phyloP scores from a whole-genome alignment of 768 basidiomycete species.

The Xerocomellus dryophilus region DNA sequence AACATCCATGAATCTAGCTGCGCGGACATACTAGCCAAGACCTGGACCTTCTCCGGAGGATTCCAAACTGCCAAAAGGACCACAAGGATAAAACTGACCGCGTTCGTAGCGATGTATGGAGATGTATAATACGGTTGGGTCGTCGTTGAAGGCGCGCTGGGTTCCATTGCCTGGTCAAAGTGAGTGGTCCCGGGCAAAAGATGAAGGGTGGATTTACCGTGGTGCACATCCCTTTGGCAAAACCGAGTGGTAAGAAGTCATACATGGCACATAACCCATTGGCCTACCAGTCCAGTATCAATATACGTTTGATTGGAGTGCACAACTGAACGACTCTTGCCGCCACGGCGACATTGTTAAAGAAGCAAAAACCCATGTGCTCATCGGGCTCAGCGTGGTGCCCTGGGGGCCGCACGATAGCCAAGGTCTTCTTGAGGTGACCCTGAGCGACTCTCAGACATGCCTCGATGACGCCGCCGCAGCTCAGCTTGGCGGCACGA shows the following conservation, averaged over 20 bases:
- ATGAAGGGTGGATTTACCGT: slow-evolving; percentile 50
- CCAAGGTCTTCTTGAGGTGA: slow-evolving; percentile 81
- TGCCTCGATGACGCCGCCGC: slow-evolving; percentile 93
- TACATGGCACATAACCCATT: not conserved
- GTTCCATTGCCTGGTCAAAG: slow-evolving; percentile 82
- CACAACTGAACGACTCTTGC: slow-evolving; percentile 73
- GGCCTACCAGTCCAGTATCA: slow-evolving; percentile 93
- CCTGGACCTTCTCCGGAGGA: slow-evolving; percentile 85
- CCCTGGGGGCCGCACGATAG: slow-evolving; percentile 94
- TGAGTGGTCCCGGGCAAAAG: slow-evolving; percentile 5
- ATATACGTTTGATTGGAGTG: slow-evolving; percentile 69
- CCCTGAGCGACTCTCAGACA: slow-evolving; percentile 80
- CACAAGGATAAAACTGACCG: slow-evolving; percentile 90
- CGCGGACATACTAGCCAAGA: slow-evolving; percentile 70
- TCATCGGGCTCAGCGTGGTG: slow-evolving; percentile 98
- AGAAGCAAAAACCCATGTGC: slow-evolving; percentile 99
- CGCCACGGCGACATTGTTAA: slow-evolving; percentile 96
- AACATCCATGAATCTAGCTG: slow-evolving; percentile 2
- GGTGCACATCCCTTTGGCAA: slow-evolving; percentile 85
- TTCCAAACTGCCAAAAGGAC: slow-evolving; percentile 82
- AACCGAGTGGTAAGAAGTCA: slow-evolving; percentile 7
- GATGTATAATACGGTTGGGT: slow-evolving; percentile 87
- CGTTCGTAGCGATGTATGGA: slow-evolving; percentile 94
- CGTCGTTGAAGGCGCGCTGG: slow-evolving; percentile 92
- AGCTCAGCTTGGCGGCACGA: slow-evolving; percentile 79